phyloP scores from a whole-genome alignment of 1,284 basidiomycete genomes.

The Cutaneotrichosporon sp. region DNA sequence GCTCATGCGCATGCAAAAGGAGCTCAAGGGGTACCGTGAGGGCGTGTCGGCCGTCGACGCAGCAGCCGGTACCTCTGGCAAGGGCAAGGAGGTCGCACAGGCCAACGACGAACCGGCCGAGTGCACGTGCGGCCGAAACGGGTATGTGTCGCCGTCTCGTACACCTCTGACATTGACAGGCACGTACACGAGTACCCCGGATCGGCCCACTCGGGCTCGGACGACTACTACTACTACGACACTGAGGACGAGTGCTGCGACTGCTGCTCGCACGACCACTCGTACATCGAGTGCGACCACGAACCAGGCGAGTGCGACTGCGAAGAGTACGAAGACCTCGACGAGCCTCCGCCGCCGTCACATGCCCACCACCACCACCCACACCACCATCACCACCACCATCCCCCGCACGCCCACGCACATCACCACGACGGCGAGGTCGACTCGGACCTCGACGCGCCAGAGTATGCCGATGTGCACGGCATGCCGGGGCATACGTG shows the following conservation, averaged over 20 bases:
- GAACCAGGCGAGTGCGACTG: conserved; percentile 15
- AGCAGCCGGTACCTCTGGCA: neutral
- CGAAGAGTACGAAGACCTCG: conserved; percentile 13
- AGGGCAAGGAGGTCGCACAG: conserved; percentile 29
- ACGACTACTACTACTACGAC: conserved; percentile 33
- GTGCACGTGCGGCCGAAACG: conserved; percentile 38
- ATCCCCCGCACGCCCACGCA: conserved; percentile 10
- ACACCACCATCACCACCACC: conserved; percentile 7
- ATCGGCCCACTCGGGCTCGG: conserved; percentile 26
- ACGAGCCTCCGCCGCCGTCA: neutral
- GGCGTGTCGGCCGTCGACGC: conserved; percentile 17
- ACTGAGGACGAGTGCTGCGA: conserved; percentile 30
- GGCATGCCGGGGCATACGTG: conserved; percentile 5
- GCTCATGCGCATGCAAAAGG: conserved; percentile 45
- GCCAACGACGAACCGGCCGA: conserved; percentile 28
- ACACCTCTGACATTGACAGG: conserved; percentile 5
- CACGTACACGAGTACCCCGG: conserved; percentile 22
- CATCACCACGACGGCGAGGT: conserved; percentile 22
- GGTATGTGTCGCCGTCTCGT: no score
- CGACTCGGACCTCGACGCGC: conserved; percentile 22
- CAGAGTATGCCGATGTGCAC: conserved; percentile 13
- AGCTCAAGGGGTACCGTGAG: conserved; percentile 44
- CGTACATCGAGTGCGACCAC: conserved; percentile 20
- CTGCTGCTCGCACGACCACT: conserved; percentile 27
- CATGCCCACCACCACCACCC: conserved; percentile 10